Evolutionary conservation across 2,329 filamentous ascomycete genomes (phyloP), one percentile per base, ranked within the genome.

Genomic region (Fusarium graminum): DNA sequence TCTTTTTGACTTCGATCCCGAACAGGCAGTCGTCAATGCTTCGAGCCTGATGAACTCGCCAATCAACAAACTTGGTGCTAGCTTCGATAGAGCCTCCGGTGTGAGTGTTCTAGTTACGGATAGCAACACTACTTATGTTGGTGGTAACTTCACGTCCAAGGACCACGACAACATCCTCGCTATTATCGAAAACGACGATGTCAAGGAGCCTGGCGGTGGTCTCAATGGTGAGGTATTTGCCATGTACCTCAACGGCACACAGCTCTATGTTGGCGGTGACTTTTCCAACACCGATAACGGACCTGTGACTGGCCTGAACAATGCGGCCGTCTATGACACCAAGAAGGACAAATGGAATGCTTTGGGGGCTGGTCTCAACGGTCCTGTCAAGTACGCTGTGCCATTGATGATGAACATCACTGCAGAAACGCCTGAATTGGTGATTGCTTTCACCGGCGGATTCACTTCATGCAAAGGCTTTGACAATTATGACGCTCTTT

Each of bases 281-380:
- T 99, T 99, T 78, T 91, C 89, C 51, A 88, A 90, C 73, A 93
- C 92, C 0, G 82, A 83, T 25, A 84, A 87, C 53, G 85, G 85
- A 43, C 83, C 84, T 4, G 85, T 83, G 13, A 75, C 84, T n/a
- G 90, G 88, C 8, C 80, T 99, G 29, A 88, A 86, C 65, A 89
- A 93, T 66, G 83, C 97, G 40, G 95, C 92, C 7, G 82, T 89
- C 10, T 98, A 93, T 75, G 88, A 93, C 63, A 87, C 85, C 6
- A 78, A 83, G 16, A 85, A 85, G 59, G 87, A 92, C 65, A 77
- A 83, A 28, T 99, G 94, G 95, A 82, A 80, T 45, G 78, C 94
- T 3, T 84, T 99, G 8, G 95, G 95, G 40, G 91, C 90, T 32
- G 95, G 95, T 59, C 90, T 99, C 30, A 88, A 97, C 73, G 95